phyloP scores from a whole-genome alignment of 768 basidiomycete genomes.

The Boletus eberwhitei region DNA sequence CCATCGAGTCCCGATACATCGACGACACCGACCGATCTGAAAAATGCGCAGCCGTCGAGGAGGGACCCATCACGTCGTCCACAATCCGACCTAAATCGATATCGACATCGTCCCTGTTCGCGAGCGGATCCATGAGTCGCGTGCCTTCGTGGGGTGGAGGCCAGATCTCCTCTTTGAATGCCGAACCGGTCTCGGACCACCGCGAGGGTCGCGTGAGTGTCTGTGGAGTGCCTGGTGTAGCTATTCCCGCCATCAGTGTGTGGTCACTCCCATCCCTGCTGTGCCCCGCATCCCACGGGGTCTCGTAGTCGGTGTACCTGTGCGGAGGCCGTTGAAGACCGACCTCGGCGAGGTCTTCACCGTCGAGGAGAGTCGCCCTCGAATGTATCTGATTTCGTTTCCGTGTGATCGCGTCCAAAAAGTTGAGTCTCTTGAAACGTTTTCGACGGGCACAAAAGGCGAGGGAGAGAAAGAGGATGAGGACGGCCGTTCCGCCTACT shows the following conservation, averaged over 20 bases:
- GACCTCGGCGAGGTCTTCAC: slow-evolving; percentile 22
- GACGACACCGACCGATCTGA: slow-evolving; percentile 27
- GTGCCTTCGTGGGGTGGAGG: slow-evolving; percentile 35
- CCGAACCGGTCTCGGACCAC: slow-evolving; percentile 41
- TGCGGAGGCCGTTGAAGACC: slow-evolving; percentile 2
- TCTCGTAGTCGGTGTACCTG: slow-evolving; percentile 19
- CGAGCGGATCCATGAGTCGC: slow-evolving; percentile 22
- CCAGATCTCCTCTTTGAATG: slow-evolving; percentile 48
- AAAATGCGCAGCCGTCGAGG: slow-evolving; percentile 11
- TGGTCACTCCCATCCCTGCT: background rate
- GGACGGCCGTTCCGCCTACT: slow-evolving; percentile 34
- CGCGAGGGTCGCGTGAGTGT: background rate
- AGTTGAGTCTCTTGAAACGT: slow-evolving; percentile 33
- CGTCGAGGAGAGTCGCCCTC: slow-evolving; percentile 24
- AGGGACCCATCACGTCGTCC: slow-evolving; percentile 48
- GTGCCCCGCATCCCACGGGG: slow-evolving; percentile 18
- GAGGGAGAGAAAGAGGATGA: slow-evolving; percentile 35
- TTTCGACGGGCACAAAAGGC: slow-evolving; percentile 39
- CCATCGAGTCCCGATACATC: slow-evolving; percentile 11
- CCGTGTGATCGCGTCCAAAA: slow-evolving; percentile 28
- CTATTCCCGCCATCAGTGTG: background rate
- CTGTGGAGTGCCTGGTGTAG: background rate
- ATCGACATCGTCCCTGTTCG: slow-evolving; percentile 17
- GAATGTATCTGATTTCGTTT: slow-evolving; percentile 17
- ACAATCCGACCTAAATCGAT: slow-evolving; percentile 43